Evolutionary conservation across 208 protist genomes (phyloP).

Genomic region (Leishmania martiniquensis): DNA sequence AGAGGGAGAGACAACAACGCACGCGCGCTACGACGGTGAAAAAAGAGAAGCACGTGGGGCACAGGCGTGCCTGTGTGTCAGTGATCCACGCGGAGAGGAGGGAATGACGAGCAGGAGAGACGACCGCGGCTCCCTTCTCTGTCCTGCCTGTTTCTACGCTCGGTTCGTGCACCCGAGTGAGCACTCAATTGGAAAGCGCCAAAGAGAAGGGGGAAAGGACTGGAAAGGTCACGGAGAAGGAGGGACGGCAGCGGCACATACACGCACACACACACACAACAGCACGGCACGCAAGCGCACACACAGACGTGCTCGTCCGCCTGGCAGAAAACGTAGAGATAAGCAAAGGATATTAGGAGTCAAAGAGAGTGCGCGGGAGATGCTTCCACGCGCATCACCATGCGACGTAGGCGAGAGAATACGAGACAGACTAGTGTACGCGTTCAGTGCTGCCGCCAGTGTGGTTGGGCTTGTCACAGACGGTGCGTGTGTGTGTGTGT

Average conservation of each 20-base stretch:
- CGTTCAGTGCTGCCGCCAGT: not conserved
- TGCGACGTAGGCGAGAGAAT: not conserved
- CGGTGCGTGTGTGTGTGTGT: not conserved
- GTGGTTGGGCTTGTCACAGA: not conserved
- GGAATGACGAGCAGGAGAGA: constrained; percentile 10
- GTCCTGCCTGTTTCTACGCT: not conserved
- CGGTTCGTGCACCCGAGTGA: not conserved
- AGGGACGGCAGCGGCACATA: not conserved
- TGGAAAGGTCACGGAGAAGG: not conserved
- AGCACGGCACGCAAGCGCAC: not conserved
- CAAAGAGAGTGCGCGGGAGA: not conserved
- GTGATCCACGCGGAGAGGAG: not conserved
- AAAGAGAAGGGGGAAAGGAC: not conserved
- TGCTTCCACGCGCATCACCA: not conserved
- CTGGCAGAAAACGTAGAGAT: not conserved
- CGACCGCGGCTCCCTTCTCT: not conserved
- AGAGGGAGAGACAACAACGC: too few species aligned
- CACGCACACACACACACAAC: not conserved
- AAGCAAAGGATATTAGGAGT: not conserved
- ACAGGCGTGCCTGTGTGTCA: not conserved
- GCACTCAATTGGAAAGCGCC: not conserved
- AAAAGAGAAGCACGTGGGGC: not conserved
- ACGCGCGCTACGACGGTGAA: too few species aligned
- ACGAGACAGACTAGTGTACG: not conserved
- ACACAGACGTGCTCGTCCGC: not conserved